Evolutionary conservation across 306 rosid species (phyloP).

Genomic region (Vigna reflexopilosa): DNA sequence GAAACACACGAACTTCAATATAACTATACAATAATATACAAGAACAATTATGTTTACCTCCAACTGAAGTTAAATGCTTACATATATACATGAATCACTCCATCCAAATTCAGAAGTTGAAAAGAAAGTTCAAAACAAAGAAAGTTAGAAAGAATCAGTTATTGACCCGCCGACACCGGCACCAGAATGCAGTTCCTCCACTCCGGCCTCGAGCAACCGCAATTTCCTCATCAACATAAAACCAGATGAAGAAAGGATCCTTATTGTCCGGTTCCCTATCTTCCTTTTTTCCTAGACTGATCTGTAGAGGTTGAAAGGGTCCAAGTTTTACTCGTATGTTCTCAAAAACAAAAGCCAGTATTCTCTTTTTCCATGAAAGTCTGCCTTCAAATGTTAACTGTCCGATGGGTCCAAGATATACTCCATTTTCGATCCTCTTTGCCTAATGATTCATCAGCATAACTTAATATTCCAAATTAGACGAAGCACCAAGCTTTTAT

Average conservation of each 20-base stretch:
- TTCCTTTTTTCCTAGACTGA: constrained; percentile 77
- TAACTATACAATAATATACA: constrained; percentile 11
- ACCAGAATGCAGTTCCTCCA: constrained; percentile 96
- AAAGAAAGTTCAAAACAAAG: neutral
- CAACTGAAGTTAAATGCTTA: constrained; percentile 29
- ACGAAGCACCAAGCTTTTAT: constrained; percentile 30
- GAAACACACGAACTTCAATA: constrained; percentile 29
- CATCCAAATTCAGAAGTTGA: constrained; percentile 18
- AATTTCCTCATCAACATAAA: constrained; percentile 90
- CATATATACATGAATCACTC: constrained; percentile 40
- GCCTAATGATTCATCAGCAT: constrained; percentile 62
- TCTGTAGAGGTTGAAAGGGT: constrained; percentile 75
- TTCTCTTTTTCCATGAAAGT: constrained; percentile 79
- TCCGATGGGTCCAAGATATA: constrained; percentile 88
- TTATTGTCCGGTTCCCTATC: constrained; percentile 76
- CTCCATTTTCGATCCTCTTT: constrained; percentile 91
- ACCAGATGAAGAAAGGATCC: constrained; percentile 93
- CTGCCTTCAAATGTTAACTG: constrained; percentile 90
- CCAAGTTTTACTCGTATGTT: constrained; percentile 75
- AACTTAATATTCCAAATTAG: constrained; percentile 42
- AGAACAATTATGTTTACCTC: constrained; percentile 4
- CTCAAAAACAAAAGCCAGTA: constrained; percentile 81
- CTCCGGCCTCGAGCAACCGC: constrained; percentile 95
- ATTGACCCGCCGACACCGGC: constrained; percentile 69
- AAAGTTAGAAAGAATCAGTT: constrained; percentile 39